Conservation (phyloP, 768 basidiomycete genomes). For the Pleurotus djamor region DNA sequence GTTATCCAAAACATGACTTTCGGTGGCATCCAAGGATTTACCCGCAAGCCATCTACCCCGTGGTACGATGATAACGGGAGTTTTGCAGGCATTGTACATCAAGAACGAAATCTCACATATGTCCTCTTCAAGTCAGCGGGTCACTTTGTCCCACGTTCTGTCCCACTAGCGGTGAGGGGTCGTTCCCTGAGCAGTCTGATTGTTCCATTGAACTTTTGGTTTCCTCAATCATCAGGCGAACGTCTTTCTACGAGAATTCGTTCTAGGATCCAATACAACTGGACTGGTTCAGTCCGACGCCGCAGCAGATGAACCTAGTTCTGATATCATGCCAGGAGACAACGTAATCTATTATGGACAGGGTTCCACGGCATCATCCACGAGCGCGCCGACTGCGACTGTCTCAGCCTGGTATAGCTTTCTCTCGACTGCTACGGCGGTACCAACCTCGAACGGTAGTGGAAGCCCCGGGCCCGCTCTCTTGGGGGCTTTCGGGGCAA, state of each 20-base stretch:
- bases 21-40: constrained; percentile 75
- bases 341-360: constrained; percentile 57
- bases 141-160: constrained; percentile 35
- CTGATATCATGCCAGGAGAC: constrained; percentile 47
- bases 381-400: constrained; percentile 52
- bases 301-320: constrained; percentile 13
- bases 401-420: constrained; percentile 55
- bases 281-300: constrained; percentile 43
- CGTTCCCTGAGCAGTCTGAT: not conserved
- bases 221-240: constrained; percentile 44
- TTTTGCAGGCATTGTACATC: constrained; percentile 70
- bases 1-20: constrained; percentile 69
- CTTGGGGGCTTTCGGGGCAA: too few species aligned
- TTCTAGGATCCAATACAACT: constrained; percentile 59
- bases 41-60: constrained; percentile 61
- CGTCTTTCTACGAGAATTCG: constrained; percentile 65
- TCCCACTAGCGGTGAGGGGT: constrained; percentile 33
- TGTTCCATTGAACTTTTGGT: not conserved
- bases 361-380: constrained; percentile 46
- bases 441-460: too few species aligned
- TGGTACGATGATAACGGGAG: constrained; percentile 61
- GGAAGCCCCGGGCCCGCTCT: too few species aligned
- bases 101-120: constrained; percentile 69
- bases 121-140: constrained; percentile 38
- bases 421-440: constrained; percentile 36